phyloP scores from a whole-genome alignment of 2,329 filamentous ascomycete species.

The Trichoderma endophyticum region DNA sequence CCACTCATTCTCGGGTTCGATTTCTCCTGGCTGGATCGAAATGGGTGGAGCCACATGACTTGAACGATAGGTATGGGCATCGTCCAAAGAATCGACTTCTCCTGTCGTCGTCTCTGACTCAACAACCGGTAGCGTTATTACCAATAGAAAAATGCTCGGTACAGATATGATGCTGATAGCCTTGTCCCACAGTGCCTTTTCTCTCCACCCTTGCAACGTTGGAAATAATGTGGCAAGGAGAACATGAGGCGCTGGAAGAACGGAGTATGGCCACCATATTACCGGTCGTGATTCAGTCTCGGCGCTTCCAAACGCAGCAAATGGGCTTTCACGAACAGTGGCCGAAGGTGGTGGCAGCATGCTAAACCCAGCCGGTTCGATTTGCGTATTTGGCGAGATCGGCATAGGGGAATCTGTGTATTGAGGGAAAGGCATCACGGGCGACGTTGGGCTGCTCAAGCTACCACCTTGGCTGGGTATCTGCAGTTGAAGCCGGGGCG shows the following conservation, averaged over 20 bases:
- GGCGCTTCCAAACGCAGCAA: conserved; percentile 42
- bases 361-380: conserved; percentile 49
- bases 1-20: conserved; percentile 54
- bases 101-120: conserved; percentile 64
- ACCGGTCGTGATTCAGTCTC: conserved; percentile 47
- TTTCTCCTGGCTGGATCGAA: conserved; percentile 33
- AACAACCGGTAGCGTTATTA: conserved; percentile 86
- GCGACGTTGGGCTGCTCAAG: conserved; percentile 46
- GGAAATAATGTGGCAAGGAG: conserved; percentile 78
- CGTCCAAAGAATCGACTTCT: conserved; percentile 25
- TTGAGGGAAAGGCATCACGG: conserved; percentile 63
- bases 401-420: conserved; percentile 58
- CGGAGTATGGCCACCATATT: conserved; percentile 76
- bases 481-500: conserved; percentile 39
- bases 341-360: conserved; percentile 46
- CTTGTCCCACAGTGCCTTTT: conserved; percentile 83
- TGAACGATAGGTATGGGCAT: conserved; percentile 29
- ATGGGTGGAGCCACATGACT: conserved; percentile 33
- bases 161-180: conserved; percentile 76
- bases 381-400: conserved; percentile 41
- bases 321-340: conserved; percentile 43
- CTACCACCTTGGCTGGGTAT: conserved; percentile 46
- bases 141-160: conserved; percentile 86
- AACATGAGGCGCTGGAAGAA: conserved; percentile 69
- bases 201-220: conserved; percentile 75